phyloP scores from a whole-genome alignment of 768 basidiomycete genomes.

The Lyophyllum shimeji region DNA sequence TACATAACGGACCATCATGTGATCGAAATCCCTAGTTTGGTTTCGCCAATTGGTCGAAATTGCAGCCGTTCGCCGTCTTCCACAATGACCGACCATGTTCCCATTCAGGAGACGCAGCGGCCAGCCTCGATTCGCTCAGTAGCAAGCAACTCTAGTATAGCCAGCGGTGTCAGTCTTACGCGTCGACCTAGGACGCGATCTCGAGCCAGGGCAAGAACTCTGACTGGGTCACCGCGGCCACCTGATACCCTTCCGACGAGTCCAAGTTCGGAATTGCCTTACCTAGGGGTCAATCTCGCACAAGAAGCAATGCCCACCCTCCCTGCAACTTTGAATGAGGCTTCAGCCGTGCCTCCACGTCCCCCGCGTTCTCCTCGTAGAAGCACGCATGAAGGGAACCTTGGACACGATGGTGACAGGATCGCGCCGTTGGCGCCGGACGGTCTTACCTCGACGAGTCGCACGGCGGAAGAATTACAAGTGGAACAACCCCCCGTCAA shows the following conservation, averaged over 20 bases:
- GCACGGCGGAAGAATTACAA: constrained; percentile 3
- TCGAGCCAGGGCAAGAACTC: constrained; percentile 53
- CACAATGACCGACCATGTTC: constrained; percentile 24
- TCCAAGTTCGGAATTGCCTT: constrained; percentile 32
- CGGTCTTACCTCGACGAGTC: background rate
- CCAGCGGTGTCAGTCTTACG: constrained; percentile 48
- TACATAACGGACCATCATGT: constrained; percentile 9
- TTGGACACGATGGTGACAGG: background rate
- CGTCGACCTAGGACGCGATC: constrained; percentile 57
- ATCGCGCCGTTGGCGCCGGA: background rate
- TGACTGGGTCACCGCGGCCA: constrained; percentile 32
- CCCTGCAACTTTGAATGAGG: constrained; percentile 10
- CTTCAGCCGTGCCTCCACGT: constrained; percentile 18
- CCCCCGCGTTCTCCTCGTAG: constrained; percentile 29
- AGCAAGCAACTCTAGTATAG: constrained; percentile 49
- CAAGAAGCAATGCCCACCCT: constrained; percentile 24
- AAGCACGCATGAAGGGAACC: constrained; percentile 2
- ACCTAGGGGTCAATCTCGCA: constrained; percentile 24
- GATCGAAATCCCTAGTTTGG: constrained; percentile 11
- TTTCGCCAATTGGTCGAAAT: background rate
- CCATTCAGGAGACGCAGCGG: constrained; percentile 21
- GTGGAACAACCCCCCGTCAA: constrained; percentile 24
- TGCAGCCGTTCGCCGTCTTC: constrained; percentile 16
- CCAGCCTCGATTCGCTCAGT: constrained; percentile 46
- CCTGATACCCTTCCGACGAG: constrained; percentile 23